Percentiles rank a stretch among this genome's conserved stretches.
These are phyloP conservation scores for Chytriomyces hyalinus DNA, from an alignment of 192 early-diverging fungal species.

Conservation along the genomic window DNA sequence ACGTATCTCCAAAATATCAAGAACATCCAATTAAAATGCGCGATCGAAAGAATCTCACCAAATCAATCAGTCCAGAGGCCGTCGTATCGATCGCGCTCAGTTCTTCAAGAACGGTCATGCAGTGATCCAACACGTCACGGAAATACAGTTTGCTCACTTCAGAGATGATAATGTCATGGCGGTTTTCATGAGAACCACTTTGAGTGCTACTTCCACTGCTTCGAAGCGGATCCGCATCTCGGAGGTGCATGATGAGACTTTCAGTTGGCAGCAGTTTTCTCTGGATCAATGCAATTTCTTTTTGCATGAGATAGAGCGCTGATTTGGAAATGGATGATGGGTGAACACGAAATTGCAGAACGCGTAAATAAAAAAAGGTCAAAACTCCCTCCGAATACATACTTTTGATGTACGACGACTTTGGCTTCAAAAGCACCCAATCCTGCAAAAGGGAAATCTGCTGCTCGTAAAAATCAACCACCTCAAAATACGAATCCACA, in stretches of 20 bases:
- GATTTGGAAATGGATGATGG: neutral
- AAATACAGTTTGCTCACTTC: slow-evolving; percentile 51
- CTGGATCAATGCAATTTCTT: slow-evolving; percentile 50
- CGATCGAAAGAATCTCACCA: slow-evolving; percentile 37
- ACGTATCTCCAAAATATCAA: slow-evolving; percentile 54
- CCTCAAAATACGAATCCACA: slow-evolving; percentile 22
- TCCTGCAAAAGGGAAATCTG: slow-evolving; percentile 11
- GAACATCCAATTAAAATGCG: slow-evolving; percentile 19
- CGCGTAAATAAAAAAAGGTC: neutral
- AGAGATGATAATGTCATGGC: slow-evolving; percentile 38
- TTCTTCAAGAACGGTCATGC: slow-evolving; percentile 56
- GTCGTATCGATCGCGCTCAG: slow-evolving; percentile 51
- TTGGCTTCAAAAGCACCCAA: neutral
- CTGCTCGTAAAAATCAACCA: slow-evolving; percentile 22
- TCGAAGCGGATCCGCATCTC: slow-evolving; percentile 5
- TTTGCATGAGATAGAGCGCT: slow-evolving; percentile 51
- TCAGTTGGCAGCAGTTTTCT: slow-evolving; percentile 55
- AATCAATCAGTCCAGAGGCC: slow-evolving; percentile 52
- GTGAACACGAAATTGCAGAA: neutral
- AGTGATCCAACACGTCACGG: slow-evolving; percentile 58
- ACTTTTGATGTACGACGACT: slow-evolving; percentile 22
- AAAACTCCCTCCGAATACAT: neutral
- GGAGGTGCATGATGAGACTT: slow-evolving; percentile 45
- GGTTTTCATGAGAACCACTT: neutral
- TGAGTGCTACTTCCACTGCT: slow-evolving; percentile 8